Evolutionary conservation across 2,329 filamentous ascomycete genomes (phyloP), one percentile per base, ranked within the genome.

Genomic region (Ascochyta koolunga): DNA sequence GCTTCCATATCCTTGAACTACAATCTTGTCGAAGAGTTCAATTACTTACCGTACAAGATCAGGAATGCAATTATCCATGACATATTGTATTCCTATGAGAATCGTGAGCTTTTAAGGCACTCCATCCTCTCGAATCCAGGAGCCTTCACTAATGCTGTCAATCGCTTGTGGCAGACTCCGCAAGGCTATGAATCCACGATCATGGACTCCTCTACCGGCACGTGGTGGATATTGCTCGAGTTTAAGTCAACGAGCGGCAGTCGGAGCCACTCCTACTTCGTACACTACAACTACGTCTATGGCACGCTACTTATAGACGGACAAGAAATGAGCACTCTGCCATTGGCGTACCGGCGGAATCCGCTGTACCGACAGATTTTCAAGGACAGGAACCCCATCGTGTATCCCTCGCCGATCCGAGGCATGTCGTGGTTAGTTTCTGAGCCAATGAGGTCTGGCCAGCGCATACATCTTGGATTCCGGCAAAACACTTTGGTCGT

Each of bases 401-500:
- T 80, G 0, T 82, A 70, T 18, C 81, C 85, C 0, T 88, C 86
- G 0, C 50, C 58, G 0, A 54, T 84, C 0, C 67, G 64, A 0
- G 84, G 82, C 0, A 86, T 89, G 81, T 77, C 77, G 0, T 82
- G 74, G 50, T 18, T 55, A 29, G 65, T 82, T 5, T 74, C 74
- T 49, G 50, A 69, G 67, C 1, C 54, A 32, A 69, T 62, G 53
- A 62, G 76, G 15, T 54, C 75, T 1, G 73, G 66, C 0, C 76
- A 82, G 59, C 60, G 76, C 2, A 71, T 89, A 1, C 83, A 89
- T 62, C 62, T 89, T 35, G 85, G 86, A 0, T 76, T 79, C 15
- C 74, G 79, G 0, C 53, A 72, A 1, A 62, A 66, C 0, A 24
- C 56, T 0, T 60, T 83, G 0, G 60, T 85, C 0, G 76, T 87